These are phyloP conservation scores for Sclerotinia glacialis DNA, from an alignment of 2,329 filamentous ascomycete genomes.

Conservation along the genomic window DNA sequence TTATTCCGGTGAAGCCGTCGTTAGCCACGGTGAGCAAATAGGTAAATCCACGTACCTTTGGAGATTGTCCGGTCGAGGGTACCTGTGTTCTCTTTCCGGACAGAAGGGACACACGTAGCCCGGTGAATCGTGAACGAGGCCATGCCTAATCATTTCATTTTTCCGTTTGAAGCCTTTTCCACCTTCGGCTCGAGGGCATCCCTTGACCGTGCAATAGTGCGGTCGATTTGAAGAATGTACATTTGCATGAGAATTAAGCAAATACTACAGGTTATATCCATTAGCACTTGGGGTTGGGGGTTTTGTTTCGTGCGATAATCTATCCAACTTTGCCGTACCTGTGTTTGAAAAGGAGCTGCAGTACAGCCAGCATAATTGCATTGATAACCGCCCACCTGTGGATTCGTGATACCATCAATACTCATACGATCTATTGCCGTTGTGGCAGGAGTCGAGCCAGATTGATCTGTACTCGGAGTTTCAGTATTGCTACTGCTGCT, in stretches of 20 bases:
- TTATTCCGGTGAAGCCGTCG: too few species aligned
- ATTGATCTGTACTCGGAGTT: slow-evolving; percentile 48
- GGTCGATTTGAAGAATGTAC: slow-evolving; percentile 65
- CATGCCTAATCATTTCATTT: slow-evolving; percentile 72
- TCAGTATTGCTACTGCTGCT: slow-evolving; percentile 42
- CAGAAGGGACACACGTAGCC: slow-evolving; percentile 97
- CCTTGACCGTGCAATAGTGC: slow-evolving; percentile 62
- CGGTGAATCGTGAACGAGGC: slow-evolving; percentile 88
- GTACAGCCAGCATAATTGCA: slow-evolving; percentile 64
- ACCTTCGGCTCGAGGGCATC: slow-evolving; percentile 60
- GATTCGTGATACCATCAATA: slow-evolving; percentile 57
- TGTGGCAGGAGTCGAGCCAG: slow-evolving; percentile 45
- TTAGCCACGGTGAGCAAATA: too few species aligned
- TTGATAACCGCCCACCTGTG: slow-evolving; percentile 52
- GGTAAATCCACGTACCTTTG: slow-evolving; percentile 64
- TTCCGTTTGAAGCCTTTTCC: slow-evolving; percentile 70
- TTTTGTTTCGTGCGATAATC: not conserved
- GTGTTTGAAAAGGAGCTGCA: slow-evolving; percentile 72
- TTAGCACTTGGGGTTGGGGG: not conserved
- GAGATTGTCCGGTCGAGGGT: slow-evolving; percentile 91
- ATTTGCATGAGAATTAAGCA: slow-evolving; percentile 77
- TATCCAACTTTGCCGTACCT: slow-evolving; percentile 44
- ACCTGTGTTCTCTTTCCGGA: slow-evolving; percentile 87
- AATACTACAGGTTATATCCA: slow-evolving; percentile 46
- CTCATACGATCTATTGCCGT: slow-evolving; percentile 54